Base-by-base conservation (phyloP, 345 rosid species). In the Brassica rapa region DNA sequence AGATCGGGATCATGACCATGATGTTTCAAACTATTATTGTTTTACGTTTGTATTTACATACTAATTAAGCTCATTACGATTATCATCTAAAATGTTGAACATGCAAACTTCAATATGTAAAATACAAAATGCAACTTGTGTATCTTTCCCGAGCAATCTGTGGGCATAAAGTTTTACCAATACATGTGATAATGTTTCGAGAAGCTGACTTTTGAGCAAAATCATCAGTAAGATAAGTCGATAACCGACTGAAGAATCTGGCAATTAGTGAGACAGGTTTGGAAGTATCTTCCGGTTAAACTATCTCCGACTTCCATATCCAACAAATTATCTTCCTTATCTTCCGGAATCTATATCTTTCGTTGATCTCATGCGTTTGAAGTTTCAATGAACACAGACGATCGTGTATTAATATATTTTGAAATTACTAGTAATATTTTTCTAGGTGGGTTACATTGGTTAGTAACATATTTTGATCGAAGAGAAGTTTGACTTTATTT, bases 221-320 rank as follows among this genome's bases (percentile, higher is more conserved):
- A 67, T 57, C 43, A 11, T 32, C 21, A 21, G n/a, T 46, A 4
- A 76, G 68, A 76, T 46, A 30, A 68, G 80, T 76, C 68, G 79
- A 6, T 12, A 75, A 39, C 4, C 53, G 72, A 24, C 66, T 21
- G 74, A 68, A 7, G 69, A 51, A 70, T 77, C 80, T 9, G 65
- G 76, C 66, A 71, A 71, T 41, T 56, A 78, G 82, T 78, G 68
- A 61, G 41, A 72, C 23, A 6, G 56, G 57, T 78, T 78, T 78
- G 77, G 82, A 78, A 57, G 72, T 72, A 78, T 66, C 73, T 72
- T 14, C 72, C 62, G 51, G 29, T 77, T 14, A 6, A 55, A 39
- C 2, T 25, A 53, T 77, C 57, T 70, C 59, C 81, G 71, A 39
- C 76, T 55, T 64, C 19, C 33, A 23, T 61, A 21, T 76, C 25